These are phyloP conservation scores for Hansenula lynferdii DNA, from an alignment of 1,139 yeast species.

Conservation along the genomic window DNA sequence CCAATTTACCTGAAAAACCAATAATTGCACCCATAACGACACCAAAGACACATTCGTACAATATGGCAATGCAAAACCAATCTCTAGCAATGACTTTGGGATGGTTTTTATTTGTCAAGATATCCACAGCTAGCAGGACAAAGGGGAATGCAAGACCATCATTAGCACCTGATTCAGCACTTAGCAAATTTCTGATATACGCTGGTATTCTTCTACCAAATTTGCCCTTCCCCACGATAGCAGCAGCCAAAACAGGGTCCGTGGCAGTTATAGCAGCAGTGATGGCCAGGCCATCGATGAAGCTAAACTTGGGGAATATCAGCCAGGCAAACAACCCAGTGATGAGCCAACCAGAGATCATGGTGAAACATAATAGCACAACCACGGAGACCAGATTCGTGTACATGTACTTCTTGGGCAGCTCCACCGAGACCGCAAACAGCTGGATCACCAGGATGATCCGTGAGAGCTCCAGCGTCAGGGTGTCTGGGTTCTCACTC, in stretches of 20 bases:
- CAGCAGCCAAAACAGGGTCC: slow-evolving; percentile 39
- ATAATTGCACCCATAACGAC: slow-evolving; percentile 28
- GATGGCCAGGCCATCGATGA: slow-evolving; percentile 32
- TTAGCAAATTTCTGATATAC: slow-evolving; percentile 26
- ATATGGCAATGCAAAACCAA: slow-evolving; percentile 31
- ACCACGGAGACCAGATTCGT: slow-evolving; percentile 27
- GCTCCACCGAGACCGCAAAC: slow-evolving; percentile 35
- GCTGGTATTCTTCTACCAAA: slow-evolving; percentile 34
- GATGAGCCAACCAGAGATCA: slow-evolving; percentile 38
- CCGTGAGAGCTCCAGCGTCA: slow-evolving; percentile 32
- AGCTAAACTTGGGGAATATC: slow-evolving; percentile 27
- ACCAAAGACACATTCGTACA: slow-evolving; percentile 31
- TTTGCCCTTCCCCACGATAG: slow-evolving; percentile 36
- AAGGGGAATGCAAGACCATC: slow-evolving; percentile 38
- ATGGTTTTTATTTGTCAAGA: slow-evolving; percentile 24
- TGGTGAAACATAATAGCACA: slow-evolving; percentile 33
- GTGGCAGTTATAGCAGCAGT: slow-evolving; percentile 40
- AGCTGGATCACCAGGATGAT: slow-evolving; percentile 37
- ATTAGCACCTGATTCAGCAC: slow-evolving; percentile 37
- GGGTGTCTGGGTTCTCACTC: slow-evolving; percentile 20
- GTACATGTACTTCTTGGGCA: slow-evolving; percentile 34
- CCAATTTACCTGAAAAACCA: slow-evolving; percentile 26
- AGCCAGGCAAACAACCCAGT: slow-evolving; percentile 32
- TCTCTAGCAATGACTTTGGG: slow-evolving; percentile 25
- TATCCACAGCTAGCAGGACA: slow-evolving; percentile 29